Evolutionary conservation across 768 basidiomycete species (phyloP).

Genomic region (Suillus cothurnatus): DNA sequence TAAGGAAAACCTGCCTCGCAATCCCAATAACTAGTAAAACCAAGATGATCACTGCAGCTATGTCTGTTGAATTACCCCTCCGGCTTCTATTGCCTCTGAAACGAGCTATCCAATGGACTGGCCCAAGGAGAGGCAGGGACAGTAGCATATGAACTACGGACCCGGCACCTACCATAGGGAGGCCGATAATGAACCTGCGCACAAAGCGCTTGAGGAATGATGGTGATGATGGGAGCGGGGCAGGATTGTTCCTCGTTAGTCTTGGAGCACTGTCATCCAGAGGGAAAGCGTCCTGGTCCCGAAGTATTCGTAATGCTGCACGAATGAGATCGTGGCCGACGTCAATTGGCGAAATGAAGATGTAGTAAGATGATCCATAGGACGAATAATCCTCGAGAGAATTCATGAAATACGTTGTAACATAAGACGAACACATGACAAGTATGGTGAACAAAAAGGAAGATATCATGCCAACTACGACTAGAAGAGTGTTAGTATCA

Average conservation of each 20-base stretch:
- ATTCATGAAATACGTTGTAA: constrained; percentile 67
- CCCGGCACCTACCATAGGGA: constrained; percentile 77
- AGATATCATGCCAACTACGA: constrained; percentile 63
- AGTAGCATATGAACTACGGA: constrained; percentile 74
- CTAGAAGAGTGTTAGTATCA: constrained; percentile 30
- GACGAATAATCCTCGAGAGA: constrained; percentile 57
- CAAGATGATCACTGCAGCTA: constrained; percentile 67
- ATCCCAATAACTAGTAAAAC: constrained; percentile 63
- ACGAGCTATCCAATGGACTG: constrained; percentile 70
- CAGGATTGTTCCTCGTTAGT: constrained; percentile 15
- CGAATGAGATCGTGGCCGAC: constrained; percentile 62
- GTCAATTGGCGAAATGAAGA: constrained; percentile 54
- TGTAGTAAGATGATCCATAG: constrained; percentile 37
- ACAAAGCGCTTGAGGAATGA: constrained; percentile 58
- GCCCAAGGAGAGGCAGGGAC: constrained; percentile 63
- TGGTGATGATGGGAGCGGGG: constrained; percentile 33
- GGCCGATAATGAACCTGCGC: constrained; percentile 73
- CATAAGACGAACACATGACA: constrained; percentile 68
- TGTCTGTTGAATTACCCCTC: constrained; percentile 59
- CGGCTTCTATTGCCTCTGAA: constrained; percentile 56
- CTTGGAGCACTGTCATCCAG: constrained; percentile 23
- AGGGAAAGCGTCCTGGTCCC: constrained; percentile 52
- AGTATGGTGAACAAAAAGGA: constrained; percentile 62
- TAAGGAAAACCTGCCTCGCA: constrained; percentile 49
- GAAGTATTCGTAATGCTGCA: constrained; percentile 62